Conservation (phyloP, 2,329 filamentous ascomycete species). For the Stagonosporopsis tanaceti region DNA sequence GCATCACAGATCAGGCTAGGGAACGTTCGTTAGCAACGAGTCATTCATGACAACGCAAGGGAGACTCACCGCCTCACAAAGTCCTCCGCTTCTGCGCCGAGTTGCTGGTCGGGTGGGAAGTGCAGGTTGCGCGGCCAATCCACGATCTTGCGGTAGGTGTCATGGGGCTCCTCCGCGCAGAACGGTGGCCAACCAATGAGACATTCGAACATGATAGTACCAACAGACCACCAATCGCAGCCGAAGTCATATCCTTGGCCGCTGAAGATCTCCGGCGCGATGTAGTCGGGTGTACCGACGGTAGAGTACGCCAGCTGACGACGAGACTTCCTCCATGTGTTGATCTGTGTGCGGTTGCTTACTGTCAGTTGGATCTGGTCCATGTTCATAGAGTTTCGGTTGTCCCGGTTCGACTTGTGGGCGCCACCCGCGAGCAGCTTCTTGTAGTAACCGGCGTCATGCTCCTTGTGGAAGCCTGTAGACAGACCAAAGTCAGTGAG, state of each 20-base stretch:
- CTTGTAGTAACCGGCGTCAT: slow-evolving; percentile 98
- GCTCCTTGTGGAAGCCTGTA: slow-evolving; percentile 96
- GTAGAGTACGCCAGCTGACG: slow-evolving; percentile 97
- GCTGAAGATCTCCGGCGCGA: slow-evolving; percentile 97
- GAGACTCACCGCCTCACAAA: slow-evolving; percentile 82
- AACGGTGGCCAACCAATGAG: slow-evolving; percentile 98
- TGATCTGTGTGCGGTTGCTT: slow-evolving; percentile 96
- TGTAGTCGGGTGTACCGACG: slow-evolving; percentile 97
- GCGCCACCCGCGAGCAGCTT: slow-evolving; percentile 80
- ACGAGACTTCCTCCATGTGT: slow-evolving; percentile 96
- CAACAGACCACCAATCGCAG: slow-evolving; percentile 99
- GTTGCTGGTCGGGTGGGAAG: slow-evolving; percentile 92
- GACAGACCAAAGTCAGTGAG: slow-evolving; percentile 97
- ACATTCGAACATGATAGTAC: slow-evolving; percentile 99
- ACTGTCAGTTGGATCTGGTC: slow-evolving; percentile 99
- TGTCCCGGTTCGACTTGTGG: slow-evolving; percentile 60
- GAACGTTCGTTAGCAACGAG: slow-evolving; percentile 28
- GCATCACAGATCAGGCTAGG: slow-evolving; percentile 89
- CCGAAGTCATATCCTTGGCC: slow-evolving; percentile 95
- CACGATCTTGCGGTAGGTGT: slow-evolving; percentile 98
- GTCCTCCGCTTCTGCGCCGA: slow-evolving; percentile 88
- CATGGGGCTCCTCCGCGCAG: slow-evolving; percentile 95
- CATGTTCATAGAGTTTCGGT: slow-evolving; percentile 92
- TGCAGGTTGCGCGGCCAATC: slow-evolving; percentile 97
- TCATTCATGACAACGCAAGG: slow-evolving; percentile 14